These are phyloP conservation scores for Rubia balearica DNA, from an alignment of 305 asterid species.

Conservation along the genomic window DNA sequence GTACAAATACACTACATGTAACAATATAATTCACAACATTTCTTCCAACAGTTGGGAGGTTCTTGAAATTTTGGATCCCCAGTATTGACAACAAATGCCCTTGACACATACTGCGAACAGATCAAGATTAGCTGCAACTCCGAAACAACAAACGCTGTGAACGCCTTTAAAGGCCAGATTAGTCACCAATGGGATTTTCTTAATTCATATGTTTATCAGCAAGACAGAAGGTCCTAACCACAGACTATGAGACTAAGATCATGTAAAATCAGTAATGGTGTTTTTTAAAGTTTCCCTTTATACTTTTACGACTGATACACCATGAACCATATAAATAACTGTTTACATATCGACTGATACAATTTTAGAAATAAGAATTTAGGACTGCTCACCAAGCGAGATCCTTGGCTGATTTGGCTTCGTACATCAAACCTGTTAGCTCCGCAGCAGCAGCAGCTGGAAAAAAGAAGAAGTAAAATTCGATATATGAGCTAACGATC, in stretches of 20 bases:
- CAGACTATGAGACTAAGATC: neutral
- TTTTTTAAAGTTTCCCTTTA: neutral
- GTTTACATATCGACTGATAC: neutral
- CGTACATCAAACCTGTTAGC: constrained; percentile 56
- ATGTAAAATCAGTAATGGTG: neutral
- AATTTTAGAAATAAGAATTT: neutral
- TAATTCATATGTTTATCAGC: neutral
- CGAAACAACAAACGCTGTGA: neutral
- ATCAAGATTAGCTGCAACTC: neutral
- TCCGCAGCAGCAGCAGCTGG: constrained; percentile 48
- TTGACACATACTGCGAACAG: neutral
- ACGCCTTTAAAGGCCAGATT: neutral
- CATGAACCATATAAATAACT: neutral
- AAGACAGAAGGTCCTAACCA: neutral
- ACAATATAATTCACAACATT: neutral
- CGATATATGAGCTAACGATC: constrained; percentile 15
- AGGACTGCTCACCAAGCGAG: constrained; percentile 58
- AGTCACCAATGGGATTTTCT: neutral
- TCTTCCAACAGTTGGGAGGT: neutral
- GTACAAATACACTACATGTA: neutral
- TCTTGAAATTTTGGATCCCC: neutral
- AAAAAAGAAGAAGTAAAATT: constrained; percentile 21
- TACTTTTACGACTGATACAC: neutral
- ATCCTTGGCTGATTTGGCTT: constrained; percentile 83
- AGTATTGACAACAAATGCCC: neutral